Conservation (phyloP, 306 rosid species). For the Quercus alba region DNA sequence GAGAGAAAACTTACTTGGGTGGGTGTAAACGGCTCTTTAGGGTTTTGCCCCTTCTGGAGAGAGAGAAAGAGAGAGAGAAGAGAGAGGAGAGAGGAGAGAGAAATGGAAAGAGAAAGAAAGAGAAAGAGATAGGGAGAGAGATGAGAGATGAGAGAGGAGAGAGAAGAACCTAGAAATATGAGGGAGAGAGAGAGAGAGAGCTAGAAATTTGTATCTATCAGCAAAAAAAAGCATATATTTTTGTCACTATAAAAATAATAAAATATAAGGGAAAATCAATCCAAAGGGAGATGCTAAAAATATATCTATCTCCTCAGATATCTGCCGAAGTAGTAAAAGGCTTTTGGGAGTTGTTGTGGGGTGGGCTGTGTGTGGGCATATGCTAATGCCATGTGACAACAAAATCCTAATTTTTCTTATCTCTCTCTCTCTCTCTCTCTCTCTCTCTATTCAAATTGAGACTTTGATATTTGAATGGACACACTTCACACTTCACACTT, state of each 20-base stretch:
- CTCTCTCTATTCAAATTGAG: not conserved
- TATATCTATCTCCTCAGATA: not conserved
- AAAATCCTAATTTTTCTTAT: conserved; percentile 13
- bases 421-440: not conserved
- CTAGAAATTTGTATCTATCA: conserved; percentile 39
- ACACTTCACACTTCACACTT: not conserved
- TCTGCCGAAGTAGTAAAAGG: not conserved
- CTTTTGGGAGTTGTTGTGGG: not conserved
- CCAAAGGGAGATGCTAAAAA: not conserved
- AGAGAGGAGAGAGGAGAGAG: conserved; percentile 28
- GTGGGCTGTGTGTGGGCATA: too few relatives aligned
- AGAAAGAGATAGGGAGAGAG: conserved; percentile 32
- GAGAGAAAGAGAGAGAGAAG: conserved; percentile 41
- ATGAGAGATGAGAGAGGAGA: conserved; percentile 36
- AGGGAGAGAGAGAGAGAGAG: conserved; percentile 21
- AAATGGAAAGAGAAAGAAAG: conserved; percentile 43
- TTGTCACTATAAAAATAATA: conserved; percentile 14
- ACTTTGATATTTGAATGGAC: not conserved
- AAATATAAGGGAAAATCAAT: conserved; percentile 18
- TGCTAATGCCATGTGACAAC: conserved; percentile 4
- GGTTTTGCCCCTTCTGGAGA: conserved; percentile 97
- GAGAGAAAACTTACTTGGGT: conserved; percentile 93
- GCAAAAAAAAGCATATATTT: conserved; percentile 1
- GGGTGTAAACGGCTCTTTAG: conserved; percentile 99
- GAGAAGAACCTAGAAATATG: conserved; percentile 18